A percentile compares a stretch with the other conserved stretches of the same genome.
Evolutionary conservation across 352 stramenopile species (phyloP).

Genomic region (Phytophthora syringae): DNA sequence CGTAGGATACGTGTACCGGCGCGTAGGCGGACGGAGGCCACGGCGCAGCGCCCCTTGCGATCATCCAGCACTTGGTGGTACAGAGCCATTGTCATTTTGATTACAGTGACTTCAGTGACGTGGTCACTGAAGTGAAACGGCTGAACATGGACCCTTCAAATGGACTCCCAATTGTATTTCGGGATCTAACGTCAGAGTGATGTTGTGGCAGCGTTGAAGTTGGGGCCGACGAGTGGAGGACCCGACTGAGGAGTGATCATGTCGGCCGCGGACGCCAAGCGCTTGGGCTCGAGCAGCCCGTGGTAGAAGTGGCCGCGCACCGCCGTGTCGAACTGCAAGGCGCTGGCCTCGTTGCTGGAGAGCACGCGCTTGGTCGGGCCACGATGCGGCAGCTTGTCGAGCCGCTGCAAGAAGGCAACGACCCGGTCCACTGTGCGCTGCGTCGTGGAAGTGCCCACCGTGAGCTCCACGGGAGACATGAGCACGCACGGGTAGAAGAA

Average conservation of each 20-base stretch:
- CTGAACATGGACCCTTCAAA: not conserved
- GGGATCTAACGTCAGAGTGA: no score
- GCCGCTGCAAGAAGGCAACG: conserved; percentile 48
- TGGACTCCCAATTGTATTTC: no score
- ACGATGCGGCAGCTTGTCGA: conserved; percentile 72
- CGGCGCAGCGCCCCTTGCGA: conserved; percentile 52
- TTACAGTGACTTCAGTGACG: no score
- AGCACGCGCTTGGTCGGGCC: conserved; percentile 69
- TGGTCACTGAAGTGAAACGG: not conserved
- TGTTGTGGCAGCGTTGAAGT: conserved; percentile 44
- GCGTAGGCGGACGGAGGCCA: conserved; percentile 40
- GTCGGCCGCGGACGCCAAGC: conserved; percentile 34
- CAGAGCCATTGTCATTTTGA: no score
- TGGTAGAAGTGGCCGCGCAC: conserved; percentile 70
- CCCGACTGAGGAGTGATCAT: conserved; percentile 53
- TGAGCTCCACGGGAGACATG: conserved; percentile 68
- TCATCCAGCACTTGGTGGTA: conserved; percentile 34
- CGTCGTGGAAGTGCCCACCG: conserved; percentile 43
- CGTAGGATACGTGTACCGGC: conserved; percentile 44
- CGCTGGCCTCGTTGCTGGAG: conserved; percentile 55
- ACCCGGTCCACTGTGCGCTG: conserved; percentile 50
- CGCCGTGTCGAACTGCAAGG: conserved; percentile 71
- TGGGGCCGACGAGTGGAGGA: conserved; percentile 43
- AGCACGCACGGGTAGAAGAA: conserved; percentile 82
- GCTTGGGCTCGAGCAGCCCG: conserved; percentile 60